phyloP scores from a whole-genome alignment of 371 early-diverging fungal species.

The Mucor sp. region DNA sequence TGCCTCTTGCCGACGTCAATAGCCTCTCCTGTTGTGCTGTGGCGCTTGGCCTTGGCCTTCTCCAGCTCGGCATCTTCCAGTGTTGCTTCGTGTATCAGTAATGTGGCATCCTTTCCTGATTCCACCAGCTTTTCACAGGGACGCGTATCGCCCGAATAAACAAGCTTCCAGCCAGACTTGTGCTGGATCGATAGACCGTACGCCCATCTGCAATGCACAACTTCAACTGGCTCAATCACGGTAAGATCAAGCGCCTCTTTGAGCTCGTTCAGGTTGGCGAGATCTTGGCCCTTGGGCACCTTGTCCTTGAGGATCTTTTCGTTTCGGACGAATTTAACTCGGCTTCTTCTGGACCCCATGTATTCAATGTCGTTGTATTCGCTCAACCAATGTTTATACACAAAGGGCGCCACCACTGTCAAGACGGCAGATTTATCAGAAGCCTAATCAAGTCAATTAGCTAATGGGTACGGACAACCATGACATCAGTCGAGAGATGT shows the following conservation, averaged over 20 bases:
- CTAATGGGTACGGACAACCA: background rate
- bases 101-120: slow-evolving; percentile 71
- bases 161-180: slow-evolving; percentile 67
- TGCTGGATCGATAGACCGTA: slow-evolving; percentile 78
- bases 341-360: slow-evolving; percentile 43
- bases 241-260: slow-evolving; percentile 51
- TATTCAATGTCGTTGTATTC: slow-evolving; percentile 72
- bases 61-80: slow-evolving; percentile 81
- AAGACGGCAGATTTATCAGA: slow-evolving; percentile 20
- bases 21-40: slow-evolving; percentile 92
- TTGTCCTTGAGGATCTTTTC: slow-evolving; percentile 33
- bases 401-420: slow-evolving; percentile 67
- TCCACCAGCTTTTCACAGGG: slow-evolving; percentile 80
- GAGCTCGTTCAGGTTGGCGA: slow-evolving; percentile 31
- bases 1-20: slow-evolving; percentile 76
- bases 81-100: slow-evolving; percentile 98
- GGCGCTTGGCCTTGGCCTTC: slow-evolving; percentile 87
- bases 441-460: background rate
- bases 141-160: slow-evolving; percentile 97
- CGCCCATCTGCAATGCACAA: slow-evolving; percentile 80
- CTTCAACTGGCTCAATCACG: slow-evolving; percentile 66
- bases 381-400: slow-evolving; percentile 65
- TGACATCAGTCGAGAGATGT: slow-evolving; percentile 6
- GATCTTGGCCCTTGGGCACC: slow-evolving; percentile 11
- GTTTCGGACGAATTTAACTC: slow-evolving; percentile 31